These are phyloP conservation scores for Macrocybe gigantea DNA, from an alignment of 768 basidiomycete species.

Conservation along the genomic window DNA sequence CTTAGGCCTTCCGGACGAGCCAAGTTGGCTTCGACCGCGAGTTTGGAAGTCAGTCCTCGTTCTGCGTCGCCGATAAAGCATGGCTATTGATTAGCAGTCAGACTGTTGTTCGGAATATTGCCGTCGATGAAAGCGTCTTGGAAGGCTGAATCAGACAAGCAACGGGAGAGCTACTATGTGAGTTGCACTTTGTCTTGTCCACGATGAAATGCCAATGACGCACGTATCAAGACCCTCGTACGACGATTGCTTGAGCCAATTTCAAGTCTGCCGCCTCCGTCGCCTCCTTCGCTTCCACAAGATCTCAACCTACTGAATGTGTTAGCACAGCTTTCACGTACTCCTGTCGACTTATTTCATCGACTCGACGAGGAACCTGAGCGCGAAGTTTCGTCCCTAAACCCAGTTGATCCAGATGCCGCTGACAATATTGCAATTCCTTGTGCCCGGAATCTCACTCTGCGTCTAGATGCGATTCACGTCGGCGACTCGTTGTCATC, in stretches of 20 bases:
- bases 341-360: slow-evolving; percentile 44
- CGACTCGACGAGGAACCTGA: slow-evolving; percentile 39
- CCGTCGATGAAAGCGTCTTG: slow-evolving; percentile 53
- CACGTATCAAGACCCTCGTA: slow-evolving; percentile 53
- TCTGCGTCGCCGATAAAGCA: slow-evolving; percentile 1
- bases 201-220: slow-evolving; percentile 4
- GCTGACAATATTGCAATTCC: slow-evolving; percentile 40
- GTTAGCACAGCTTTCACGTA: slow-evolving; percentile 49
- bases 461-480: slow-evolving; percentile 42
- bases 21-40: slow-evolving; percentile 68
- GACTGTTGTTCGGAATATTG: slow-evolving; percentile 59
- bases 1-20: slow-evolving; percentile 68
- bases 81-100: slow-evolving; percentile 16
- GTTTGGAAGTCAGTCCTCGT: slow-evolving; percentile 62
- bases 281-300: slow-evolving; percentile 27
- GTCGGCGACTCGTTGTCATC: slow-evolving; percentile 24
- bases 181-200: slow-evolving; percentile 14
- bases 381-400: slow-evolving; percentile 35
- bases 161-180: slow-evolving; percentile 72
- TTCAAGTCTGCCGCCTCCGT: slow-evolving; percentile 33
- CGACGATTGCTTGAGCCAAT: slow-evolving; percentile 57
- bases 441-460: slow-evolving; percentile 48
- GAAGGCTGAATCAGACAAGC: slow-evolving; percentile 50
- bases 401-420: slow-evolving; percentile 46
- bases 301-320: slow-evolving; percentile 46